phyloP scores from a whole-genome alignment of 2,329 filamentous ascomycete species.

The Alternaria sp. region DNA sequence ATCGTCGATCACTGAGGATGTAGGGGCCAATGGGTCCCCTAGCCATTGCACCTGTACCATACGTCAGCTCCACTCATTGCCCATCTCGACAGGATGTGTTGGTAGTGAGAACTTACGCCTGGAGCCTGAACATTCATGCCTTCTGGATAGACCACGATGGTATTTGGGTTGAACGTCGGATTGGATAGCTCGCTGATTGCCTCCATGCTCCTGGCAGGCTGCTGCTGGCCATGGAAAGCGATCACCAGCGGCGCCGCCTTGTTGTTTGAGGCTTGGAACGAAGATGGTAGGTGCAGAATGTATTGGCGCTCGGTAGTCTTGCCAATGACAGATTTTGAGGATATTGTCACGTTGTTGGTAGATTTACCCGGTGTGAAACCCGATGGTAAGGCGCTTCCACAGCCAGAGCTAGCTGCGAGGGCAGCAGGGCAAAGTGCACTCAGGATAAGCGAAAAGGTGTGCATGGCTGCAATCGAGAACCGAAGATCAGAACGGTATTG shows the following conservation, averaged over 20 bases:
- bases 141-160: conserved; percentile 35
- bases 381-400: conserved; percentile 19
- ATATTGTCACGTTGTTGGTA: conserved; percentile 31
- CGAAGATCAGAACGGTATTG: background rate
- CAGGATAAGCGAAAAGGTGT: background rate
- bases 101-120: conserved; percentile 23
- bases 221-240: conserved; percentile 31
- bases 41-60: conserved; percentile 48
- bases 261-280: conserved; percentile 24
- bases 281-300: conserved; percentile 28
- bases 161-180: conserved; percentile 28
- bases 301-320: conserved; percentile 27
- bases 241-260: conserved; percentile 29
- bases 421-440: background rate
- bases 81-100: background rate
- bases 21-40: conserved; percentile 51
- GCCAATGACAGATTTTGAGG: conserved; percentile 28
- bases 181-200: conserved; percentile 31
- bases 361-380: conserved; percentile 28
- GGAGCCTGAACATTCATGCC: conserved; percentile 29
- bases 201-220: conserved; percentile 35
- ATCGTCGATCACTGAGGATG: conserved; percentile 51
- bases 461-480: background rate
- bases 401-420: conserved; percentile 28
- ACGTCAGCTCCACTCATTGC: background rate